A percentile compares a stretch with the other conserved stretches of the same genome.
Conservation (phyloP, 257 asterid species). For the Cruciata laevipes region DNA sequence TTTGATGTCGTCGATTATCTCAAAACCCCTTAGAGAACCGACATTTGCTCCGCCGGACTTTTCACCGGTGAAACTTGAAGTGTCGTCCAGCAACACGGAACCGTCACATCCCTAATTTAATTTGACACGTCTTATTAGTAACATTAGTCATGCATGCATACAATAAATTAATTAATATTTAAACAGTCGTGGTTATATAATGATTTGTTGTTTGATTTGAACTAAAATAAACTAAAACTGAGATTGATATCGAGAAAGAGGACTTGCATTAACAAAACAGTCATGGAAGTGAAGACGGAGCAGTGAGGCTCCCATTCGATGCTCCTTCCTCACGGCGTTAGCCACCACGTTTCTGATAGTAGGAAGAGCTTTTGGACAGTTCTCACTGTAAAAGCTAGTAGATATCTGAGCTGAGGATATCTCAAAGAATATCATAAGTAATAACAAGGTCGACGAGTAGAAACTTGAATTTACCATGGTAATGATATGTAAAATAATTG, state of each 20-base stretch:
- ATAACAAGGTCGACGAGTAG: not conserved
- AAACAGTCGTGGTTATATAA: too few species aligned
- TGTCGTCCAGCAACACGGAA: constrained; percentile 54
- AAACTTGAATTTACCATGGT: constrained; percentile 12
- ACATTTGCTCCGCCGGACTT: constrained; percentile 36
- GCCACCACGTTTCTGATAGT: constrained; percentile 31
- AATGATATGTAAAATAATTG: not conserved
- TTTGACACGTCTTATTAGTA: not conserved
- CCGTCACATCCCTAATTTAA: constrained; percentile 58
- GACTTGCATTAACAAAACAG: constrained; percentile 58
- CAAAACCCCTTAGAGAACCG: constrained; percentile 46
- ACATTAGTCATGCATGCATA: not conserved
- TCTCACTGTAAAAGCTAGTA: constrained; percentile 27
- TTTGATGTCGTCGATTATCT: constrained; percentile 42
- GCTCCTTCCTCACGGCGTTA: constrained; percentile 38
- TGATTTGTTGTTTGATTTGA: too few species aligned
- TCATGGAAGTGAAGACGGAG: constrained; percentile 74
- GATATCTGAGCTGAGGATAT: constrained; percentile 23
- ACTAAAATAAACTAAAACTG: too few species aligned
- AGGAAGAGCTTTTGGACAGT: constrained; percentile 47
- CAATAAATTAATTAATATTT: too few species aligned
- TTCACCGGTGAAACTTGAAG: constrained; percentile 49
- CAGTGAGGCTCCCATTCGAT: constrained; percentile 58
- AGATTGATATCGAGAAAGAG: not conserved
- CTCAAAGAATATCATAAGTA: constrained; percentile 10